These are phyloP conservation scores for Rosa rugosa DNA, from an alignment of 306 rosid genomes.

Conservation along the genomic window DNA sequence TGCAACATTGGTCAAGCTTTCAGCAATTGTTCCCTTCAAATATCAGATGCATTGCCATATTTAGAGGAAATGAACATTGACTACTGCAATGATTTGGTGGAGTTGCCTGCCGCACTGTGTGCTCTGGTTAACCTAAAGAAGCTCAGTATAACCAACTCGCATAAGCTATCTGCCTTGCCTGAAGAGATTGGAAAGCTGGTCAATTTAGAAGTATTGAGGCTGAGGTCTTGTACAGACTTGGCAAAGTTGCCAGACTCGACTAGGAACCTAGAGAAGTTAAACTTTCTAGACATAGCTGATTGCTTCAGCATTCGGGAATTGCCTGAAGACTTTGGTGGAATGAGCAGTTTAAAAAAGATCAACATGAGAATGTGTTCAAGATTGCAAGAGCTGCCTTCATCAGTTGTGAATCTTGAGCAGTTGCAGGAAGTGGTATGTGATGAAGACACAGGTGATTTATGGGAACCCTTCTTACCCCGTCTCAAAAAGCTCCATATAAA, in stretches of 20 bases:
- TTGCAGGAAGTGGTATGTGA: slow-evolving; percentile 43
- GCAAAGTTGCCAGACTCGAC: slow-evolving; percentile 43
- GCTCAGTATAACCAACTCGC: slow-evolving; percentile 60
- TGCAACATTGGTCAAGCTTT: slow-evolving; percentile 48
- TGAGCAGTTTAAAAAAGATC: slow-evolving; percentile 33
- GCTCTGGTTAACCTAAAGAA: slow-evolving; percentile 33
- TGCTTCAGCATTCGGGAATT: slow-evolving; percentile 46
- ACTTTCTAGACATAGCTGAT: slow-evolving; percentile 52
- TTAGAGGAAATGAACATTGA: slow-evolving; percentile 53
- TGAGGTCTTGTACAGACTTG: slow-evolving; percentile 52
- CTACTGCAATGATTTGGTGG: slow-evolving; percentile 31
- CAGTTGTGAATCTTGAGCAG: slow-evolving; percentile 24
- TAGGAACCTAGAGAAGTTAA: slow-evolving; percentile 28
- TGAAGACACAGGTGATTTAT: slow-evolving; percentile 10
- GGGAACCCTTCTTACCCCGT: background rate
- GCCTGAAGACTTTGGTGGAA: slow-evolving; percentile 49
- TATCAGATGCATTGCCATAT: slow-evolving; percentile 40
- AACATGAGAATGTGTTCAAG: slow-evolving; percentile 36
- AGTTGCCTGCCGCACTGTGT: slow-evolving; percentile 35
- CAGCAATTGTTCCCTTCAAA: slow-evolving; percentile 9
- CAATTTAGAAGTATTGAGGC: slow-evolving; percentile 50
- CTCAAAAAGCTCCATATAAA: background rate
- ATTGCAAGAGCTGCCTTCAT: slow-evolving; percentile 33
- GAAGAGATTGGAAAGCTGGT: slow-evolving; percentile 38
- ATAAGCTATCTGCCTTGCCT: slow-evolving; percentile 49